phyloP scores from a whole-genome alignment of 345 rosid genomes.

The Corchorus capsularis region DNA sequence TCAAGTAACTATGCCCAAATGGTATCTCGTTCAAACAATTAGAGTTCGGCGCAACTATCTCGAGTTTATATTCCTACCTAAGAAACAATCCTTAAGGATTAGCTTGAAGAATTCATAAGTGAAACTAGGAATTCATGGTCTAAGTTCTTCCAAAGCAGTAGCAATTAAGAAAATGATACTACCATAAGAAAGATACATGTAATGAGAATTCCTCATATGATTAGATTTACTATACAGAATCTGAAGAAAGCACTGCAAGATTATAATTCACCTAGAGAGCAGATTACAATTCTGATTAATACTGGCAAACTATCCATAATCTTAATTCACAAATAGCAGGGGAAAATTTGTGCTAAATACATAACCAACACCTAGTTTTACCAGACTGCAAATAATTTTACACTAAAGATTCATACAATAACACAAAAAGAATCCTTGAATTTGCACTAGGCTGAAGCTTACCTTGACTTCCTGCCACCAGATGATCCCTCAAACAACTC shows the following conservation, averaged over 20 bases:
- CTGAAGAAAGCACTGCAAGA: neutral
- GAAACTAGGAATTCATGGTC: neutral
- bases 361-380: slow-evolving; percentile 15
- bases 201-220: slow-evolving; percentile 6
- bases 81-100: neutral
- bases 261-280: neutral
- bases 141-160: neutral
- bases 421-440: slow-evolving; percentile 26
- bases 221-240: slow-evolving; percentile 10
- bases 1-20: neutral
- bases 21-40: neutral
- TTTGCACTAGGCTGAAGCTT: slow-evolving; percentile 29
- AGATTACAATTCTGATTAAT: neutral
- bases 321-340: neutral
- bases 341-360: slow-evolving; percentile 1
- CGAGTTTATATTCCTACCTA: neutral
- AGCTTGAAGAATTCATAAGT: neutral
- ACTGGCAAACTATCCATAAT: slow-evolving; percentile 10
- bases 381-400: neutral
- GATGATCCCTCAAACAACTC: slow-evolving; percentile 61
- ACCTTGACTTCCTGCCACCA: slow-evolving; percentile 57
- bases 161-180: neutral
- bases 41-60: too few relatives aligned
- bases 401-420: slow-evolving; percentile 25
- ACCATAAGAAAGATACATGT: neutral